These are phyloP conservation scores for Serendipita sp. DNA, from an alignment of 768 basidiomycete species.

Conservation along the genomic window DNA sequence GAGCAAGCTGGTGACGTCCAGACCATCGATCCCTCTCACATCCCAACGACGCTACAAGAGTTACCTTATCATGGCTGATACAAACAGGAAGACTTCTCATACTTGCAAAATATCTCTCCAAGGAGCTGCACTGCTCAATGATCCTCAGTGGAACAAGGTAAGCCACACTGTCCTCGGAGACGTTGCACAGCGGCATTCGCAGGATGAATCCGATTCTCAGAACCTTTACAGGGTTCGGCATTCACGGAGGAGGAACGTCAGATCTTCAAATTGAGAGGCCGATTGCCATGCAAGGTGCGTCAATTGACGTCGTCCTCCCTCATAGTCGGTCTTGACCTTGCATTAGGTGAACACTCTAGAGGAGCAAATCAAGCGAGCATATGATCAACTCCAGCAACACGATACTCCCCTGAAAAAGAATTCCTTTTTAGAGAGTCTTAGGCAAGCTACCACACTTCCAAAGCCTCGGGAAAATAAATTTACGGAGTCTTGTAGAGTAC, in stretches of 20 bases:
- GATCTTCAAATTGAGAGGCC: conserved; percentile 36
- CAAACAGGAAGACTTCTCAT: too few relatives aligned
- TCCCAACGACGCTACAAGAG: too few relatives aligned
- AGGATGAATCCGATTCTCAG: not conserved
- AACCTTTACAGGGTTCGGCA: conserved; percentile 39
- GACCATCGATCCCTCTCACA: too few relatives aligned
- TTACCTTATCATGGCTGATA: too few relatives aligned
- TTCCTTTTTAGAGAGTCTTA: conserved; percentile 46
- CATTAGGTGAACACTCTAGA: conserved; percentile 46
- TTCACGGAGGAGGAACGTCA: conserved; percentile 54
- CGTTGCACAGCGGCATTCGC: too few relatives aligned
- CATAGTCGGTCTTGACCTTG: conserved; percentile 22
- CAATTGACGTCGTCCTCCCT: not conserved
- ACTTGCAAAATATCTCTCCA: conserved; percentile 31
- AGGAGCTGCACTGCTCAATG: conserved; percentile 45
- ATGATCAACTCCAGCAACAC: conserved; percentile 33
- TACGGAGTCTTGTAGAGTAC: conserved; percentile 29
- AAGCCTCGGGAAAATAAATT: conserved; percentile 17
- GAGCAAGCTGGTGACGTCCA: too few relatives aligned
- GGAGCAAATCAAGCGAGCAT: conserved; percentile 60
- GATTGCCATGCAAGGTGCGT: conserved; percentile 18
- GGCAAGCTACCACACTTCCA: not conserved
- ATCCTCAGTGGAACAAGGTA: conserved; percentile 51
- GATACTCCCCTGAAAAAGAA: conserved; percentile 41
- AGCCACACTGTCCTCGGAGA: not conserved